Evolutionary conservation across 2,329 filamentous ascomycete species (phyloP).

Genomic region (Delphinella strobiligena): DNA sequence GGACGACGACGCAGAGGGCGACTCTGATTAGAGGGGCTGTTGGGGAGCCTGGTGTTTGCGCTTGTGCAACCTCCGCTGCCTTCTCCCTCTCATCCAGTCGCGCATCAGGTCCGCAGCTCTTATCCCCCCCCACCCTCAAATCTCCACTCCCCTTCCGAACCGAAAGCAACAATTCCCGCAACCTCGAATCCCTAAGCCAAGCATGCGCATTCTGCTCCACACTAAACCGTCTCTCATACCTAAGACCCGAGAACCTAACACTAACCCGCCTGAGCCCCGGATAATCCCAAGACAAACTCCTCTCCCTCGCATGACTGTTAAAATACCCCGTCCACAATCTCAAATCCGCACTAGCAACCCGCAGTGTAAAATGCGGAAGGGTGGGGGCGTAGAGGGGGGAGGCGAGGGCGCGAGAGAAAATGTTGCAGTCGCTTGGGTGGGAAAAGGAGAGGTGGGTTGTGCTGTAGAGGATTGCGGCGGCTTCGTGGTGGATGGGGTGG

Average conservation of each 20-base stretch:
- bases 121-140: too few relatives aligned
- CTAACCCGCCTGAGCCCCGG: conserved; percentile 18
- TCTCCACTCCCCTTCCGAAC: conserved; percentile 12
- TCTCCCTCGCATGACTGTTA: conserved; percentile 16
- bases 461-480: conserved; percentile 22
- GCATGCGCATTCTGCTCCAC: conserved; percentile 9
- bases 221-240: conserved; percentile 16
- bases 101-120: too few relatives aligned
- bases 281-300: conserved; percentile 22
- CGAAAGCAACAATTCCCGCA: conserved; percentile 9
- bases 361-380: conserved; percentile 17
- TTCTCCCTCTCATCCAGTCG: too few relatives aligned
- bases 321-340: conserved; percentile 26
- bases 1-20: conserved; percentile 4
- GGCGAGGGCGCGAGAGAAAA: conserved; percentile 22
- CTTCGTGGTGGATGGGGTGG: conserved; percentile 20
- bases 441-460: conserved; percentile 22
- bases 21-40: conserved; percentile 1
- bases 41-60: too few relatives aligned
- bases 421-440: conserved; percentile 26
- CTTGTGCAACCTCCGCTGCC: too few relatives aligned
- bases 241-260: conserved; percentile 20
- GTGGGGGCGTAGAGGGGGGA: conserved; percentile 7
- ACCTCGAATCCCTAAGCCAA: conserved; percentile 9
- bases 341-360: conserved; percentile 21